phyloP scores from a whole-genome alignment of 164 flowering plant species.

The Tetracentron sinense region DNA sequence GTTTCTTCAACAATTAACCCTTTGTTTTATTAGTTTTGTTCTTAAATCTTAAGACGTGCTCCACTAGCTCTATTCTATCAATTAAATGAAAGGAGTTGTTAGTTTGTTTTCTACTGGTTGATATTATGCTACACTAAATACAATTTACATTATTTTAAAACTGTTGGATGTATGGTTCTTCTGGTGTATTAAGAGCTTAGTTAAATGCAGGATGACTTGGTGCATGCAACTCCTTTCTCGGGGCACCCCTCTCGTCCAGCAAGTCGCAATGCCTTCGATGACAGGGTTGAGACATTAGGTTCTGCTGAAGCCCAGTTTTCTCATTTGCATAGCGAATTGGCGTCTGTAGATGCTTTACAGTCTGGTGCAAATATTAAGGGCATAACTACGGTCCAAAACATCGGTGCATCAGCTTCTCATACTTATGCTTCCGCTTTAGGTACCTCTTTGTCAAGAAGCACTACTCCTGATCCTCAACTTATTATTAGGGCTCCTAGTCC shows the following conservation, averaged over 20 bases:
- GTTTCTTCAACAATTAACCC: no score
- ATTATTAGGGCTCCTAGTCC: slow-evolving; percentile 72
- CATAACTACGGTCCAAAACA: slow-evolving; percentile 24
- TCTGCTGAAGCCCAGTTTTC: slow-evolving; percentile 53
- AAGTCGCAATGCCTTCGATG: slow-evolving; percentile 68
- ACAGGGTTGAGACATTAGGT: slow-evolving; percentile 30
- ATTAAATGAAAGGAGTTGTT: background rate
- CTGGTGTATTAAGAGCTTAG: background rate
- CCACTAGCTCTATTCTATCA: no score
- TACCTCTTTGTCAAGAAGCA: slow-evolving; percentile 69
- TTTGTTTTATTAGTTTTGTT: no score
- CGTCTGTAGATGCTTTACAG: slow-evolving; percentile 33
- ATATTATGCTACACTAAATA: no score
- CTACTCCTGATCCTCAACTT: slow-evolving; percentile 73
- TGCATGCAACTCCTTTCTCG: slow-evolving; percentile 33
- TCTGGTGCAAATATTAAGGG: slow-evolving; percentile 36
- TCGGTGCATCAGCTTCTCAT: slow-evolving; percentile 44
- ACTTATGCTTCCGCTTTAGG: slow-evolving; percentile 70
- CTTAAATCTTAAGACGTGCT: no score
- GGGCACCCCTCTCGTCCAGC: slow-evolving; percentile 72
- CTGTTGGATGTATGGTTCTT: background rate
- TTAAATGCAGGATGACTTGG: slow-evolving; percentile 63
- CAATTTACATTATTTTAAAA: background rate
- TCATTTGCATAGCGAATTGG: slow-evolving; percentile 46
- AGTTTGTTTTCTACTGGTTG: background rate